Evolutionary conservation across 257 asterid species (phyloP).

Genomic region (Solanum neorickii): DNA sequence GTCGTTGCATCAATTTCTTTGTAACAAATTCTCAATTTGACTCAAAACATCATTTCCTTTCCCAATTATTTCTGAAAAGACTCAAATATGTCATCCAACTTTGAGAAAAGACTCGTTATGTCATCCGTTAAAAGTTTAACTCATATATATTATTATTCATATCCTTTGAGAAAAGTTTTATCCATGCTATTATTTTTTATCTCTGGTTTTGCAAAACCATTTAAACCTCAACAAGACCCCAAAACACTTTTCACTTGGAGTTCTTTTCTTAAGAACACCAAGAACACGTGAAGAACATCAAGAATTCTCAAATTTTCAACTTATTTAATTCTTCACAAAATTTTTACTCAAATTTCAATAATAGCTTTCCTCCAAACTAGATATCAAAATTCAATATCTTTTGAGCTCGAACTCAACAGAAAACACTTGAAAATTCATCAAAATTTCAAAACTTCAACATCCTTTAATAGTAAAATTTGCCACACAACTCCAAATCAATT

Average conservation of each 20-base stretch:
- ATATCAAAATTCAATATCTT: background rate
- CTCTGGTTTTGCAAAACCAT: background rate
- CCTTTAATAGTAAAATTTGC: background rate
- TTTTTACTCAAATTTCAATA: background rate
- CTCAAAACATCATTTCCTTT: background rate
- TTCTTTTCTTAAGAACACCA: background rate
- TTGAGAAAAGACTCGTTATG: background rate
- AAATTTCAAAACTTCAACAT: too few relatives aligned
- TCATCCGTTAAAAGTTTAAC: background rate
- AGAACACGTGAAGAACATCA: background rate
- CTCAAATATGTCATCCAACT: background rate
- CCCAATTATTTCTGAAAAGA: background rate
- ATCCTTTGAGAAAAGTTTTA: too few relatives aligned
- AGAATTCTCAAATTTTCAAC: background rate
- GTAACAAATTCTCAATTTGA: slow-evolving; percentile 15
- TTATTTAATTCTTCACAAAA: background rate
- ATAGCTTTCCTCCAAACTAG: background rate
- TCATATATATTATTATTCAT: background rate
- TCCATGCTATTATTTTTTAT: background rate
- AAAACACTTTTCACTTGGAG: too few relatives aligned
- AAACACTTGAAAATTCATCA: background rate
- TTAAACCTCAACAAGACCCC: background rate
- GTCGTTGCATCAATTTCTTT: slow-evolving; percentile 29
- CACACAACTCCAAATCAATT: background rate
- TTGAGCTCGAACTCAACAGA: background rate